These are phyloP conservation scores for Trichosporon inkin DNA, from an alignment of 1,284 basidiomycete species.

Conservation along the genomic window DNA sequence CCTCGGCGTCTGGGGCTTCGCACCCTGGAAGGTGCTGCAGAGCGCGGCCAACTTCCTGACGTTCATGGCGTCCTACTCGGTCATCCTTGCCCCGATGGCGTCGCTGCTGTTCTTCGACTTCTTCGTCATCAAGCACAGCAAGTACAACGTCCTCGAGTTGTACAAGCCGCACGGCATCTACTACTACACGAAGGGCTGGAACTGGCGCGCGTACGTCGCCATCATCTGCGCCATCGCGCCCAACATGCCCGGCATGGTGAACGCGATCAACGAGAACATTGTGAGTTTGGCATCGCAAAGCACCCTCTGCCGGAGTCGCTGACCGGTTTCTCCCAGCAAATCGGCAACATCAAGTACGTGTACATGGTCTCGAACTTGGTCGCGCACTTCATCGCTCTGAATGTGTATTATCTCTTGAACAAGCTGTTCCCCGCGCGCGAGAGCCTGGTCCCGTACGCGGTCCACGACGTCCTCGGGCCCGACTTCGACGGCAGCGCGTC, in stretches of 20 bases:
- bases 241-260: slow-evolving; percentile 43
- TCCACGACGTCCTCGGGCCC: slow-evolving; percentile 17
- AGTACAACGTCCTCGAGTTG: slow-evolving; percentile 43
- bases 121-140: slow-evolving; percentile 34
- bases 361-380: slow-evolving; percentile 24
- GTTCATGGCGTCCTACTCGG: slow-evolving; percentile 46
- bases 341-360: slow-evolving; percentile 43
- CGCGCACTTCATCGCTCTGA: slow-evolving; percentile 12
- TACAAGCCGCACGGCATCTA: slow-evolving; percentile 49
- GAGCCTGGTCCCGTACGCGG: slow-evolving; percentile 9
- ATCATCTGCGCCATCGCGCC: slow-evolving; percentile 38
- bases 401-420: slow-evolving; percentile 15
- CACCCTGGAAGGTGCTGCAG: slow-evolving; percentile 45
- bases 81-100: slow-evolving; percentile 44
- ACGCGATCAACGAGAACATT: slow-evolving; percentile 37
- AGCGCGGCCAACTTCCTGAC: slow-evolving; percentile 44
- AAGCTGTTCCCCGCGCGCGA: slow-evolving; percentile 16
- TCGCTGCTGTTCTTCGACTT: slow-evolving; percentile 46
- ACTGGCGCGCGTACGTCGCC: slow-evolving; percentile 43
- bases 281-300: too few species aligned
- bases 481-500: too few species aligned
- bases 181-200: slow-evolving; percentile 37
- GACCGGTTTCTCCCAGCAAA: too few species aligned
- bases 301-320: too few species aligned
- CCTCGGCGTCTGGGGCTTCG: slow-evolving; percentile 61